Evolutionary conservation across 768 basidiomycete genomes (phyloP).

Genomic region (Russula emetica): DNA sequence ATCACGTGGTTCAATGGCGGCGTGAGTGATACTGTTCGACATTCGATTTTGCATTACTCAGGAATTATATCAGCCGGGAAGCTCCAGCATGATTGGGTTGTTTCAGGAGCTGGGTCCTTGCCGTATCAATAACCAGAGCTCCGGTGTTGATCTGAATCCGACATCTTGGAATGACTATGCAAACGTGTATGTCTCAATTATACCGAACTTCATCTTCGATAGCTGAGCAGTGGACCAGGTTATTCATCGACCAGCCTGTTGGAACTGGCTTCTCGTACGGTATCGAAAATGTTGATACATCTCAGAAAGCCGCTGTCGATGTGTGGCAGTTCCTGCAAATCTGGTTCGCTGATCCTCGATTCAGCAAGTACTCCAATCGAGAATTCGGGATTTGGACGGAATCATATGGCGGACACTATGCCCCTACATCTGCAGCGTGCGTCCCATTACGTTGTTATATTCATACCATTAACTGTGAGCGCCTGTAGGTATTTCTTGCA

Average conservation of each 20-base stretch:
- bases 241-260: conserved; percentile 65
- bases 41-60: not conserved
- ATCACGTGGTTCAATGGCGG: conserved; percentile 64
- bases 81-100: conserved; percentile 61
- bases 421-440: conserved; percentile 37
- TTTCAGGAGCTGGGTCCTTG: conserved; percentile 94
- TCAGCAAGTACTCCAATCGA: no score
- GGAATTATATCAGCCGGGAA: conserved; percentile 34
- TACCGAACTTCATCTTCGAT: not conserved
- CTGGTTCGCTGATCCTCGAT: no score
- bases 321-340: no score
- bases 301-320: conserved; percentile 39
- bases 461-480: not conserved
- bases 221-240: conserved; percentile 21
- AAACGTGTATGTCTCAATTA: conserved; percentile 38
- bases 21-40: conserved; percentile 28
- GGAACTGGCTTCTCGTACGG: conserved; percentile 64
- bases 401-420: conserved; percentile 45
- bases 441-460: conserved; percentile 7
- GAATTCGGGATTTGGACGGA: conserved; percentile 55
- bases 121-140: conserved; percentile 60
- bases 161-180: conserved; percentile 57
- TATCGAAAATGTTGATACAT: conserved; percentile 45
- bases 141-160: conserved; percentile 47
- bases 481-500: conserved; percentile 45